Conservation (phyloP, 2,329 filamentous ascomycete genomes). For the Diaporthe amygdali region DNA sequence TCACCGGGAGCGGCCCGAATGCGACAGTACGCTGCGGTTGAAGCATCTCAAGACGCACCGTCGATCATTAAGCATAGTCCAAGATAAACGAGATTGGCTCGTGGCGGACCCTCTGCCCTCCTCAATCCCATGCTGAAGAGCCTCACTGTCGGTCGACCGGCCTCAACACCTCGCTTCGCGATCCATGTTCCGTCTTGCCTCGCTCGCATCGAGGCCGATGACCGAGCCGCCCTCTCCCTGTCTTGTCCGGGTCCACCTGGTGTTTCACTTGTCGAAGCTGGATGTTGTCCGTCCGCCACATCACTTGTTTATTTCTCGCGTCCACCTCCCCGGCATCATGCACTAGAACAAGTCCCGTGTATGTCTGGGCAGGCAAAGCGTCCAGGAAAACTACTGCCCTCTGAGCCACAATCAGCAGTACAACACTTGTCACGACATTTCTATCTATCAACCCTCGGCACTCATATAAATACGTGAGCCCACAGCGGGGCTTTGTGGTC, state of each 20-base stretch:
- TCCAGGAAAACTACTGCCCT: background rate
- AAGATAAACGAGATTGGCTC: background rate
- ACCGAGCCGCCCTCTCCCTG: background rate
- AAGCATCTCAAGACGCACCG: background rate
- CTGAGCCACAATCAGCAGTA: background rate
- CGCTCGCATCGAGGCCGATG: background rate
- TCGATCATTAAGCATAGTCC: background rate
- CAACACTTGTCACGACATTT: background rate
- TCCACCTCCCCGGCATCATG: background rate
- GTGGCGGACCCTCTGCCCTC: background rate
- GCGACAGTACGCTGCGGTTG: background rate
- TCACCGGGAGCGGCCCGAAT: constrained; percentile 1
- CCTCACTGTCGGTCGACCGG: background rate
- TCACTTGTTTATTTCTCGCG: too few species aligned
- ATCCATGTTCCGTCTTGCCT: background rate
- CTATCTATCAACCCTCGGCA: background rate
- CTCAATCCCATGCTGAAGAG: background rate
- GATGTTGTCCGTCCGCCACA: background rate
- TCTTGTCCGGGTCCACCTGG: background rate
- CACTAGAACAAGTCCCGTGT: background rate
- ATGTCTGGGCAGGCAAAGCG: background rate
- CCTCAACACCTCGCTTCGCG: background rate
- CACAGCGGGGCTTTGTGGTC: background rate
- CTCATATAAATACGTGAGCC: background rate
- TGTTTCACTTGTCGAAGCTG: background rate